Evolutionary conservation across 345 rosid species (phyloP).

Genomic region (Psidium friedrichsthalianum): DNA sequence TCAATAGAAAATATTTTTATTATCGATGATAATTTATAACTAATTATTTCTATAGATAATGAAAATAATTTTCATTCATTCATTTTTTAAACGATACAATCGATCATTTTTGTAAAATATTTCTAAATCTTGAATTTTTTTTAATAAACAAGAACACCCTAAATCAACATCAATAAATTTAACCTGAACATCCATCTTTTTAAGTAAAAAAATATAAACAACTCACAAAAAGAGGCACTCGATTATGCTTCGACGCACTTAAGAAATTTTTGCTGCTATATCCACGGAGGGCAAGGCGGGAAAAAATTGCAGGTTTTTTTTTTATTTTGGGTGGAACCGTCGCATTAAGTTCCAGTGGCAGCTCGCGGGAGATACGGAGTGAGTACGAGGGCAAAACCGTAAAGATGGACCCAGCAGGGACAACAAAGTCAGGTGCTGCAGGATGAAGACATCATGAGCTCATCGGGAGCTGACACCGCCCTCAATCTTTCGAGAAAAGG

Average conservation of each 20-base stretch:
- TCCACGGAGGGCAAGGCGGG: background rate
- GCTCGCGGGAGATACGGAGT: background rate
- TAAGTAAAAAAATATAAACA: background rate
- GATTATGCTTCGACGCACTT: background rate
- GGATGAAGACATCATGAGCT: slow-evolving; percentile 7
- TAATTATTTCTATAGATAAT: too few species aligned
- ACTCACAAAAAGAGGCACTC: background rate
- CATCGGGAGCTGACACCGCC: background rate
- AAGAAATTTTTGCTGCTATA: background rate
- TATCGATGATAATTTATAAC: too few species aligned
- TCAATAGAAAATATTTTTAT: too few species aligned
- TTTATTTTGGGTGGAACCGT: too few species aligned
- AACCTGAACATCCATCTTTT: accelerated
- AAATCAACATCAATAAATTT: background rate
- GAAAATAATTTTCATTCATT: too few species aligned
- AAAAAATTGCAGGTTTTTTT: too few species aligned
- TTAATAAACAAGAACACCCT: too few species aligned
- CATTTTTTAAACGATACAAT: too few species aligned
- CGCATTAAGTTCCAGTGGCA: background rate
- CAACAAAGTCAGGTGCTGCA: too few species aligned
- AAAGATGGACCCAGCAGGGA: background rate
- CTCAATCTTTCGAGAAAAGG: background rate
- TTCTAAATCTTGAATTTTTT: too few species aligned
- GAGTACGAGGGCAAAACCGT: background rate
- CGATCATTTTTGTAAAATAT: too few species aligned